Percentiles rank a stretch among this genome's conserved stretches.
Evolutionary conservation across 1,284 basidiomycete species (phyloP).

Genomic region (Meripilus lineatus): DNA sequence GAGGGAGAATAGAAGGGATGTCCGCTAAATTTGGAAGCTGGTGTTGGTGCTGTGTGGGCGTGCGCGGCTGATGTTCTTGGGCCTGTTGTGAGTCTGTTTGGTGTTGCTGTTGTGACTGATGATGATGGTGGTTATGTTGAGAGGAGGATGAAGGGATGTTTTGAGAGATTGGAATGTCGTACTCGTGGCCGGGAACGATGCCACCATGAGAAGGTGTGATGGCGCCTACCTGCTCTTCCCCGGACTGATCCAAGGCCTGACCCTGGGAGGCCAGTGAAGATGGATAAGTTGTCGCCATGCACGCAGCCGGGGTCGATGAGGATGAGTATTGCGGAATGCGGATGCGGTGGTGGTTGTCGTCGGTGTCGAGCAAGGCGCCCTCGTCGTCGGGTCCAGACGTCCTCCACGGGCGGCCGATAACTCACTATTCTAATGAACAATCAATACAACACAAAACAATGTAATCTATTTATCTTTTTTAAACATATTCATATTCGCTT

Average conservation of each 20-base stretch:
- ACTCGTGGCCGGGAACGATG: constrained; percentile 53
- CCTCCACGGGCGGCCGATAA: background rate
- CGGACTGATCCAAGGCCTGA: constrained; percentile 27
- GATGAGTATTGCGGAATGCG: background rate
- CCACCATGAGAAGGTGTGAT: constrained; percentile 55
- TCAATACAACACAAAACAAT: background rate
- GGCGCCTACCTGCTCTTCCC: constrained; percentile 41
- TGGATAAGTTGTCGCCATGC: constrained; percentile 32
- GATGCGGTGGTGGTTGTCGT: background rate
- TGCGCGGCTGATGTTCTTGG: constrained; percentile 16
- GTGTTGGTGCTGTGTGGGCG: constrained; percentile 14
- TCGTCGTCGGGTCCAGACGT: too few species aligned
- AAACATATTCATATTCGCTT: background rate
- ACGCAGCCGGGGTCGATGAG: constrained; percentile 8
- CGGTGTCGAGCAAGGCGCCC: background rate
- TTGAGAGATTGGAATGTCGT: constrained; percentile 40
- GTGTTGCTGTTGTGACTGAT: constrained; percentile 25
- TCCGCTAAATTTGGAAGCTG: constrained; percentile 6
- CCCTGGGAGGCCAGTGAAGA: constrained; percentile 29
- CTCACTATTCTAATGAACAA: constrained; percentile 6
- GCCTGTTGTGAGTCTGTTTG: constrained; percentile 8
- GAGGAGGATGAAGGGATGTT: constrained; percentile 13
- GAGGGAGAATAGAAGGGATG: constrained; percentile 4
- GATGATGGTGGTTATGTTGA: constrained; percentile 18
- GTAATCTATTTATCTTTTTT: background rate